phyloP scores from a whole-genome alignment of 1,284 basidiomycete species.

The Puccinia horiana region DNA sequence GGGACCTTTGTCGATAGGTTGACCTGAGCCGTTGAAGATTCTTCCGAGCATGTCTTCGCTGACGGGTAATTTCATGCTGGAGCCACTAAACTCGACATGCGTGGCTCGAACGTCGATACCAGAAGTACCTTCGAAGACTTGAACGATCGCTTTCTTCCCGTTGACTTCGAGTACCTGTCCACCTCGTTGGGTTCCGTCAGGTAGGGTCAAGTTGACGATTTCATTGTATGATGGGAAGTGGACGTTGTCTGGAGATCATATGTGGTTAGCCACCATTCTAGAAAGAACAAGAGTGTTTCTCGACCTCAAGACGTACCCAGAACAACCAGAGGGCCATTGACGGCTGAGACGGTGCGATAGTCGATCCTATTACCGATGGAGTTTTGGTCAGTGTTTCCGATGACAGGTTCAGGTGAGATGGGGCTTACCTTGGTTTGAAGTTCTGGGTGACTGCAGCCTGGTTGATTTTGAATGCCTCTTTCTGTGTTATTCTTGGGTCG shows the following conservation, averaged over 20 bases:
- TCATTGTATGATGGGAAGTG: constrained; percentile 98
- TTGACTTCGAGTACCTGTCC: constrained; percentile 98
- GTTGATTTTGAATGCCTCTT: constrained; percentile 77
- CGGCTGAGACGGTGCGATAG: constrained; percentile 91
- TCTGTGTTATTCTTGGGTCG: constrained; percentile 62
- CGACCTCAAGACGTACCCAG: constrained; percentile 67
- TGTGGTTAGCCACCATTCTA: constrained; percentile 60
- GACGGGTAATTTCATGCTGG: constrained; percentile 97
- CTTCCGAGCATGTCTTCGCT: constrained; percentile 99
- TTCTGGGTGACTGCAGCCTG: constrained; percentile 81
- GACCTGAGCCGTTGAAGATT: constrained; percentile 98
- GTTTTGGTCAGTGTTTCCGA: not conserved
- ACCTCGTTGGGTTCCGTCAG: constrained; percentile 90
- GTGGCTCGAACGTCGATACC: constrained; percentile 97
- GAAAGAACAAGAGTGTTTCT: not conserved
- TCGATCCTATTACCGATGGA: constrained; percentile 61
- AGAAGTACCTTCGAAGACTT: constrained; percentile 97
- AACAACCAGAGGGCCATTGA: constrained; percentile 92
- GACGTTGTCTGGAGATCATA: constrained; percentile 35
- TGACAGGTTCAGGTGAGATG: constrained; percentile 3
- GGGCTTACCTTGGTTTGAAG: constrained; percentile 57
- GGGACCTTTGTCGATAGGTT: constrained; percentile 96
- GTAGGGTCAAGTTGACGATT: constrained; percentile 88
- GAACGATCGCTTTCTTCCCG: constrained; percentile 98
- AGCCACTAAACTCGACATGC: constrained; percentile 96